A percentile compares a stretch with the other conserved stretches of the same genome.
Evolutionary conservation across 1,284 basidiomycete species (phyloP).

Genomic region (Tylopilus orsonianus): DNA sequence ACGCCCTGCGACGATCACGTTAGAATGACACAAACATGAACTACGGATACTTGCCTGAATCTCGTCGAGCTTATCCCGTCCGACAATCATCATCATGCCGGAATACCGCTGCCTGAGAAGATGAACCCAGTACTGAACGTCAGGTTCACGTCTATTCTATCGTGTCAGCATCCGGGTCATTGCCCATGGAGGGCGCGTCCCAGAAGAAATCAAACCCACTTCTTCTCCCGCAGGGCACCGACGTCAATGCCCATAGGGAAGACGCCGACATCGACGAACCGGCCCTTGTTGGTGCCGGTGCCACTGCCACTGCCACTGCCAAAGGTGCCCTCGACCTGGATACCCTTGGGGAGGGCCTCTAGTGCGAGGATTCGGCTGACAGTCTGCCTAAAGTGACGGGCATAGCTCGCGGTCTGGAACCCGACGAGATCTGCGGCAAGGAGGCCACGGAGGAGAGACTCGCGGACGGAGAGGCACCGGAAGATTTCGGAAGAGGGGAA

Average conservation of each 20-base stretch:
- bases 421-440: conserved; percentile 75
- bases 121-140: conserved; percentile 81
- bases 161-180: conserved; percentile 14
- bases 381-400: conserved; percentile 80
- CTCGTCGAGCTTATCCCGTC: conserved; percentile 85
- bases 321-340: conserved; percentile 49
- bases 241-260: conserved; percentile 93
- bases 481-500: conserved; percentile 90
- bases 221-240: conserved; percentile 62
- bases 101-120: conserved; percentile 76
- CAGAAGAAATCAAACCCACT: conserved; percentile 41
- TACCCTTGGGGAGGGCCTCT: conserved; percentile 82
- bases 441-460: conserved; percentile 68
- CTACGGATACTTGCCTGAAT: conserved; percentile 60
- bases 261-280: conserved; percentile 82
- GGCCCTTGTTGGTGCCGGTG: conserved; percentile 27
- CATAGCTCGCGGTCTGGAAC: conserved; percentile 84
- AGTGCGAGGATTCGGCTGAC: conserved; percentile 79
- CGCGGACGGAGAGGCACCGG: conserved; percentile 73
- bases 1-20: conserved; percentile 51
- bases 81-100: conserved; percentile 84
- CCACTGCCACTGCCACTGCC: conserved; percentile 21
- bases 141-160: conserved; percentile 59
- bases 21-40: background rate
- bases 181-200: conserved; percentile 2